A percentile compares a stretch with the other conserved stretches of the same genome.
phyloP scores from a whole-genome alignment of 2,329 filamentous ascomycete genomes.

The Claviceps sp. region DNA sequence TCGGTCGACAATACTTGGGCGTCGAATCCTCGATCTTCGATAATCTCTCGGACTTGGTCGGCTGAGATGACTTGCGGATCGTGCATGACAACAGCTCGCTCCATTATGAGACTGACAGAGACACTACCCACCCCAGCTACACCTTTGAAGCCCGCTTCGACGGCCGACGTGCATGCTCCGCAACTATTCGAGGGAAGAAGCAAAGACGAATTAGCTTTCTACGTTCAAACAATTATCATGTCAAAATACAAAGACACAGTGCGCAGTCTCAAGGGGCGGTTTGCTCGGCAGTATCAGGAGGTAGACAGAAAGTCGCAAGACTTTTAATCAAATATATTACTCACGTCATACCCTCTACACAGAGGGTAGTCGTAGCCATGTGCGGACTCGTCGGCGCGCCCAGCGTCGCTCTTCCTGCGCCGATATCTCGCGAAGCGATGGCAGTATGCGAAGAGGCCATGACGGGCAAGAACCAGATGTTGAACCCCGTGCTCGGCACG shows the following conservation, averaged over 20 bases:
- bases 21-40: conserved; percentile 87
- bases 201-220: not conserved
- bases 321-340: conserved; percentile 14
- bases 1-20: conserved; percentile 79
- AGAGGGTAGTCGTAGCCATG: conserved; percentile 83
- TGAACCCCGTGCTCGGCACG: not conserved
- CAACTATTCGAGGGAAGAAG: conserved; percentile 43
- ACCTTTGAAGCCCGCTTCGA: conserved; percentile 79
- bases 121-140: conserved; percentile 73
- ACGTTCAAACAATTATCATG: not conserved
- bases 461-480: not conserved
- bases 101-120: conserved; percentile 87
- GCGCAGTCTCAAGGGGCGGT: conserved; percentile 14
- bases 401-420: conserved; percentile 10
- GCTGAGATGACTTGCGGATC: conserved; percentile 61
- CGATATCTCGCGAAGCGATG: conserved; percentile 28
- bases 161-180: conserved; percentile 88
- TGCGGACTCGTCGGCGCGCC: conserved; percentile 31
- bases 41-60: conserved; percentile 67
- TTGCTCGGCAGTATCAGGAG: conserved; percentile 15
- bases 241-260: no score
- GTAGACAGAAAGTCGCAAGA: not conserved
- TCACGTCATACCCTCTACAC: conserved; percentile 77
- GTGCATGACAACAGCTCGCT: conserved; percentile 88
- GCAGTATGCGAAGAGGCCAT: conserved; percentile 41